These are phyloP conservation scores for Psilocybe mexicana DNA, from an alignment of 1,284 basidiomycete genomes.

Conservation along the genomic window DNA sequence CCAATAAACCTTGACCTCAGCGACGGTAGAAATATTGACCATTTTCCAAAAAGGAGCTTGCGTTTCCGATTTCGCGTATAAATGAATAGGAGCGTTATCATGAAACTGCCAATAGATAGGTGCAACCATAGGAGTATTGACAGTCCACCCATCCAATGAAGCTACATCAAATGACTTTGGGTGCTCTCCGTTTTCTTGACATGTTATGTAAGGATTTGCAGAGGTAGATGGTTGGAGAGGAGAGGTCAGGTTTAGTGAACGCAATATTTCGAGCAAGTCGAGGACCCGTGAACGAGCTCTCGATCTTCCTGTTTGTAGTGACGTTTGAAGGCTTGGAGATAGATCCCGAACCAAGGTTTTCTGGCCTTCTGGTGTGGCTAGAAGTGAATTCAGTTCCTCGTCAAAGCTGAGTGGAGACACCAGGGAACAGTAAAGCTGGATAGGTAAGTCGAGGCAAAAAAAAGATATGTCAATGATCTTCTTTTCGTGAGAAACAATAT, in stretches of 20 bases:
- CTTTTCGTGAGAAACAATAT: constrained; percentile 52
- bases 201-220: constrained; percentile 44
- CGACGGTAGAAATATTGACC: constrained; percentile 36
- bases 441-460: constrained; percentile 59
- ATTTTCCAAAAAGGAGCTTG: constrained; percentile 57
- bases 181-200: constrained; percentile 39
- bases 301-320: constrained; percentile 57
- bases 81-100: constrained; percentile 49
- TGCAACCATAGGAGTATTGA: constrained; percentile 43
- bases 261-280: constrained; percentile 59
- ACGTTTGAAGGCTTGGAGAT: constrained; percentile 45
- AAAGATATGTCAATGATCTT: constrained; percentile 58
- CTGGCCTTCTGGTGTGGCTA: constrained; percentile 47
- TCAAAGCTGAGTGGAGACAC: constrained; percentile 54
- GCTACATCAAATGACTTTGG: constrained; percentile 49
- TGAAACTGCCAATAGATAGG: constrained; percentile 67
- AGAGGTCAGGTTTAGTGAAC: constrained; percentile 50
- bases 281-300: constrained; percentile 58
- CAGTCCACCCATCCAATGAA: constrained; percentile 43
- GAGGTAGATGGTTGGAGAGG: constrained; percentile 52
- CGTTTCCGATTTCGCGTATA: constrained; percentile 55
- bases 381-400: constrained; percentile 50
- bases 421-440: constrained; percentile 60
- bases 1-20: constrained; percentile 57
- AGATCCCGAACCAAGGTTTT: constrained; percentile 51